These are phyloP conservation scores for Sistotremastrum suecicum DNA, from an alignment of 768 basidiomycete genomes.

Conservation along the genomic window DNA sequence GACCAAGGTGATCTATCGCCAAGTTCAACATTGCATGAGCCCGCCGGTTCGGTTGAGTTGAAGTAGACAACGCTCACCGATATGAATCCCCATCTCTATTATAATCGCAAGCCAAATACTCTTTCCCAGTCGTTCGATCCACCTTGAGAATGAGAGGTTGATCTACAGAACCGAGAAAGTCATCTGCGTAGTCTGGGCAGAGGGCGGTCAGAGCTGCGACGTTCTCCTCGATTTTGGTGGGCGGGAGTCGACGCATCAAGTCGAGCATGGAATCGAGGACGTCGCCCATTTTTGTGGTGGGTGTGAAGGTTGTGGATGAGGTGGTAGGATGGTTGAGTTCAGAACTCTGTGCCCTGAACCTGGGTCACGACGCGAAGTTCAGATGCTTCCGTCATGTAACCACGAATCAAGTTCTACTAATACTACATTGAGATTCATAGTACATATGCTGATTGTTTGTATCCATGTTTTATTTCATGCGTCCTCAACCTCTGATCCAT, in stretches of 20 bases:
- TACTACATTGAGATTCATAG: too few species aligned
- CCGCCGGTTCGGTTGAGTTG: not conserved
- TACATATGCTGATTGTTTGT: too few species aligned
- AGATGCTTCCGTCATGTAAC: too few species aligned
- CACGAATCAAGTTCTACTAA: too few species aligned
- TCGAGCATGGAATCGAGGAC: slow-evolving; percentile 89
- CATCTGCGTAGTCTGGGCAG: slow-evolving; percentile 89
- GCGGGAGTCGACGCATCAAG: slow-evolving; percentile 91
- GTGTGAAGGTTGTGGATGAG: not conserved
- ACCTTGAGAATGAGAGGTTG: slow-evolving; percentile 75
- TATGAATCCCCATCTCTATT: slow-evolving; percentile 87
- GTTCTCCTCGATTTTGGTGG: slow-evolving; percentile 78
- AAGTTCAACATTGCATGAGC: slow-evolving; percentile 5
- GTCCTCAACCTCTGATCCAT: too few species aligned
- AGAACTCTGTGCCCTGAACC: too few species aligned
- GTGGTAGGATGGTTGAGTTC: too few species aligned
- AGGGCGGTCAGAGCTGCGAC: slow-evolving; percentile 67
- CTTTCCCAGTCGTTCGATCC: slow-evolving; percentile 69
- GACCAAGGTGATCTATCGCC: slow-evolving; percentile 86
- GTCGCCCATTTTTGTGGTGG: slow-evolving; percentile 40
- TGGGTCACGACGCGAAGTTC: too few species aligned
- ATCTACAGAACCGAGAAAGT: slow-evolving; percentile 89
- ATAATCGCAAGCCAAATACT: slow-evolving; percentile 90
- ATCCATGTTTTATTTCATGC: too few species aligned
- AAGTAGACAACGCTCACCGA: slow-evolving; percentile 39